Conservation (phyloP, 1,284 basidiomycete genomes). For the Trametes hirsuta region DNA sequence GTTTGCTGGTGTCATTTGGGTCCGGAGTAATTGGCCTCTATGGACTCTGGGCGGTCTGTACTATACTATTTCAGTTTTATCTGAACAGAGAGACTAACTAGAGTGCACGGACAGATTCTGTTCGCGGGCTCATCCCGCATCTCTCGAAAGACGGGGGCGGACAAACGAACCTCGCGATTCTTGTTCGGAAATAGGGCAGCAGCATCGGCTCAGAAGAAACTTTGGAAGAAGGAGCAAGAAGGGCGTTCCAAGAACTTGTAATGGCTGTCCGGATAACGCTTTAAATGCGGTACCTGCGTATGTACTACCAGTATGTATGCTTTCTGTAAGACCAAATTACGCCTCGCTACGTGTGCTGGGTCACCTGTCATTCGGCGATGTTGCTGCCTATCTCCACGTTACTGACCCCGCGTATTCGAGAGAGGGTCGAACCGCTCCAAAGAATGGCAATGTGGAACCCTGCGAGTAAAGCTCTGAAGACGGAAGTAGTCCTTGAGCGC, state of each 20-base stretch:
- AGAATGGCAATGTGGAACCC: too few species aligned
- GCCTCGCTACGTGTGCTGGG: too few species aligned
- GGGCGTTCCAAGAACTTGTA: neutral
- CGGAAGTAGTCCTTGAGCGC: too few species aligned
- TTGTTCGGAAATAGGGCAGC: constrained; percentile 76
- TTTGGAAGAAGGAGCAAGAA: constrained; percentile 51
- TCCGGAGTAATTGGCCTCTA: constrained; percentile 58
- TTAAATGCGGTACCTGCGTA: too few species aligned
- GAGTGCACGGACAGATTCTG: constrained; percentile 47
- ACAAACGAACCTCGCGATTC: constrained; percentile 79
- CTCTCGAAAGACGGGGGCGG: constrained; percentile 76
- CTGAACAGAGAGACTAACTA: neutral
- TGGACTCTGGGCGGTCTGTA: constrained; percentile 75
- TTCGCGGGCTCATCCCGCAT: constrained; percentile 59
- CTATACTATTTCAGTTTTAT: neutral
- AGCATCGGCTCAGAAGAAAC: constrained; percentile 71
- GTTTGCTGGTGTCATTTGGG: constrained; percentile 52
- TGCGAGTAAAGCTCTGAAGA: too few species aligned
- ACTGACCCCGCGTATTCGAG: too few species aligned
- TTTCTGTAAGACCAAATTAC: too few species aligned
- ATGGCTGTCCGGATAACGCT: neutral
- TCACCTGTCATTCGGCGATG: too few species aligned
- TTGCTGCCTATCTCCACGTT: too few species aligned
- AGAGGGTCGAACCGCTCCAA: too few species aligned
- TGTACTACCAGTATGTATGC: neutral